phyloP scores from a whole-genome alignment of 352 stramenopile genomes.

The Phytophthora sp. region DNA sequence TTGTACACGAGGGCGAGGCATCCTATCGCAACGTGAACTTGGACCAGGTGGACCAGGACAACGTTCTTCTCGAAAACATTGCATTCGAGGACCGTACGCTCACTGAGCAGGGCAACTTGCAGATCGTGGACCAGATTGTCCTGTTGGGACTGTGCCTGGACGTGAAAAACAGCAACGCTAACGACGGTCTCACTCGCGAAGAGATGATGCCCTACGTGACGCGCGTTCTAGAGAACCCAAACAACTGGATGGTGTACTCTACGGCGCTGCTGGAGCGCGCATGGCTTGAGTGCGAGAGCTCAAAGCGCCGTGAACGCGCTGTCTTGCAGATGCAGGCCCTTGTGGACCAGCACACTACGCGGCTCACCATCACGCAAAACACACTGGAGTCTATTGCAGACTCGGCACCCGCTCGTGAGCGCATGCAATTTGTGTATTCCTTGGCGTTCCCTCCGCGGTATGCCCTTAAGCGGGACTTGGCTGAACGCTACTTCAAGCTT shows the following conservation, averaged over 20 bases:
- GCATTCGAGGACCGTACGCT: conserved; percentile 80
- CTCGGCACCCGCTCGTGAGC: conserved; percentile 88
- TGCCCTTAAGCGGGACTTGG: conserved; percentile 93
- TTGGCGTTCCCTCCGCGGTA: conserved; percentile 95
- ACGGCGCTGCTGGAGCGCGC: conserved; percentile 92
- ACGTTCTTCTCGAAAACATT: conserved; percentile 92
- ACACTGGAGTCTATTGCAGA: conserved; percentile 88
- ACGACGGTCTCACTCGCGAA: conserved; percentile 94
- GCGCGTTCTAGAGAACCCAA: conserved; percentile 92
- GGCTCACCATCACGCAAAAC: conserved; percentile 92
- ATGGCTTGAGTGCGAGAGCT: conserved; percentile 95
- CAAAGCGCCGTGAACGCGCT: conserved; percentile 92
- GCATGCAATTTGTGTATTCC: conserved; percentile 91
- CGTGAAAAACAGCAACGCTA: conserved; percentile 96
- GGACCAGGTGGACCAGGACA: conserved; percentile 91
- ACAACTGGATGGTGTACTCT: conserved; percentile 98
- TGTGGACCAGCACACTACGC: conserved; percentile 95
- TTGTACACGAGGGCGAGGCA: conserved; percentile 73
- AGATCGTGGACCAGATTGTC: conserved; percentile 89
- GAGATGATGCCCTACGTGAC: conserved; percentile 97
- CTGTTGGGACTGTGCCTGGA: conserved; percentile 95
- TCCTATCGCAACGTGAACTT: conserved; percentile 81
- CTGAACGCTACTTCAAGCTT: conserved; percentile 92
- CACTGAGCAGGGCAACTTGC: conserved; percentile 75
- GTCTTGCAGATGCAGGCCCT: conserved; percentile 97